phyloP scores from a whole-genome alignment of 768 basidiomycete species.

The Hygrophorus pudorinus region DNA sequence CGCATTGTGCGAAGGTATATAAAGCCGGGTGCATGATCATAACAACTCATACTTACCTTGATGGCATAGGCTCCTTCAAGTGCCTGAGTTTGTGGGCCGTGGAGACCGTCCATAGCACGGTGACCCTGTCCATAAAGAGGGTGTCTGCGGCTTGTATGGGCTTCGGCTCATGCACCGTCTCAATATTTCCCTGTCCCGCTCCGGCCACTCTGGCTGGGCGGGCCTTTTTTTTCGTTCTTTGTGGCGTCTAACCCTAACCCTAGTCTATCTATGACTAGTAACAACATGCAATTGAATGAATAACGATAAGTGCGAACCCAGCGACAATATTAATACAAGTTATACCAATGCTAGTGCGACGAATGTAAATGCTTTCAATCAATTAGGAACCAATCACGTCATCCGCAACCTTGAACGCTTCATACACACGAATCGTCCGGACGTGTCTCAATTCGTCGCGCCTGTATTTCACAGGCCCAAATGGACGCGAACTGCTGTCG shows the following conservation, averaged over 20 bases:
- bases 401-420: conserved; percentile 30
- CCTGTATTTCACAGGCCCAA: conserved; percentile 8
- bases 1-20: too few species aligned
- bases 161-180: conserved; percentile 71
- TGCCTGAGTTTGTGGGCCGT: conserved; percentile 32
- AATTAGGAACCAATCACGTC: not conserved
- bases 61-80: conserved; percentile 35
- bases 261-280: too few species aligned
- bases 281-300: too few species aligned
- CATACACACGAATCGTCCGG: conserved; percentile 42
- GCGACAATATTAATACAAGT: too few species aligned
- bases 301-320: too few species aligned
- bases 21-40: too few species aligned
- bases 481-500: not conserved
- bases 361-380: too few species aligned
- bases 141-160: conserved; percentile 48
- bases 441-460: conserved; percentile 36
- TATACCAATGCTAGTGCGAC: too few species aligned
- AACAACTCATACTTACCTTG: conserved; percentile 35
- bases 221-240: conserved; percentile 5
- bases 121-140: conserved; percentile 44
- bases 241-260: too few species aligned
- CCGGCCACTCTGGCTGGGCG: conserved; percentile 49
- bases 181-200: conserved; percentile 72
- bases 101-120: conserved; percentile 41